Evolutionary conservation across 371 early-diverging fungal species (phyloP), one percentile per base, ranked within the genome.

Genomic region (Umbelopsis sp.): DNA sequence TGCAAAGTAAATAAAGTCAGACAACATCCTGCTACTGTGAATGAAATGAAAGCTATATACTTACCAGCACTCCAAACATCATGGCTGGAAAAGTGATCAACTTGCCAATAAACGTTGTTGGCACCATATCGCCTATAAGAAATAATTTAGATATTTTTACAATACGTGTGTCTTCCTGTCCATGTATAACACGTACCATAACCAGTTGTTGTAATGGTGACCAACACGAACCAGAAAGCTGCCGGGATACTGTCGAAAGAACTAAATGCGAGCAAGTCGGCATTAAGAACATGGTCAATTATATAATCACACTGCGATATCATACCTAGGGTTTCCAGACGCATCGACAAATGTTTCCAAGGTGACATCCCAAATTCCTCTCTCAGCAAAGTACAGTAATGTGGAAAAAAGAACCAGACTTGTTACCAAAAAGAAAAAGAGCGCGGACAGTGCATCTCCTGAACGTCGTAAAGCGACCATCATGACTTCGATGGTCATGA

Each of bases 201-300:
- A 38, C 94, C 94, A 24, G 94, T 94, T 4, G 95, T 95, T 4
- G 95, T 94, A 68, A 95, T 86, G 10, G 94, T 94, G 32, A 92
- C 94, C 63, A 92, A 80, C 9, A 91, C 89, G 76, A 88, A 95
- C 92, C 93, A 95, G 69, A 92, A 90, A 0, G 93, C 86, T 10
- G 93, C 89, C 4, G 95, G 95, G 63, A 95, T 94, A 70, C 91
- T 91, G 73, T 91, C 92, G 65, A 95, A 95, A 50, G 83, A 80
- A 63, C 89, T 87, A 65, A 68, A 69, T 63, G 73, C 29, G 4
- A 71, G 20, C 69, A 68, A 63, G 67, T 68, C 68, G 69, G 51
- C 38, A 70, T 69, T 38, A 50, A 46, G 51, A 29, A 48, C 37
- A 7, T 20, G 18, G 7, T 12, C 9, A 16, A 29, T 35, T 44